Percentiles rank a stretch among this genome's conserved stretches.
Conservation (phyloP, 441 rosid species). For the Erysimum cheiri region DNA sequence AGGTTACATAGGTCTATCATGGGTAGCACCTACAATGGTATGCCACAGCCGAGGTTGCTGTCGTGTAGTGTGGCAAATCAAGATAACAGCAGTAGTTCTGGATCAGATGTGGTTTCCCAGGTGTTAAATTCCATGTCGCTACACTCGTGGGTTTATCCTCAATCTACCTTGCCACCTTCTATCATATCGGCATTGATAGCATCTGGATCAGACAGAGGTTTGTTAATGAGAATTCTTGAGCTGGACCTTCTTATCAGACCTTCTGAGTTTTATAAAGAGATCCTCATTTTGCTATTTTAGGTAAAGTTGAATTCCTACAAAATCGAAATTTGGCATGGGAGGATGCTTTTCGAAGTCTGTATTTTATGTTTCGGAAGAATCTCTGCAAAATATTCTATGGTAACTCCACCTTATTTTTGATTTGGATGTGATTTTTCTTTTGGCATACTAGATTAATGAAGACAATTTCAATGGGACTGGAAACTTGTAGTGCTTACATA, state of each 20-base stretch:
- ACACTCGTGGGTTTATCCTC: constrained; percentile 96
- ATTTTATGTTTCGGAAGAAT: constrained; percentile 80
- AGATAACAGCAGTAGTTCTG: constrained; percentile 45
- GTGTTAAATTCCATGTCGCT: constrained; percentile 59
- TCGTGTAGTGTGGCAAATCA: constrained; percentile 48
- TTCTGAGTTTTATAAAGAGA: constrained; percentile 29
- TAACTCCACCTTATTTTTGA: constrained; percentile 43
- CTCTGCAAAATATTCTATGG: constrained; percentile 80
- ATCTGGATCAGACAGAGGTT: constrained; percentile 72
- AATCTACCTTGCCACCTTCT: constrained; percentile 81
- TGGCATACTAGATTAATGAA: constrained; percentile 1
- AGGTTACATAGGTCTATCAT: constrained; percentile 78
- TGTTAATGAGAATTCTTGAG: constrained; percentile 40
- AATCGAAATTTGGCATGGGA: constrained; percentile 80
- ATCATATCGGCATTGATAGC: constrained; percentile 63
- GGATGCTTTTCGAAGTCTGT: constrained; percentile 93
- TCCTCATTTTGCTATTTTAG: constrained; percentile 48
- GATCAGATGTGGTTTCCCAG: constrained; percentile 49
- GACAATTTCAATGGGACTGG: constrained; percentile 15
- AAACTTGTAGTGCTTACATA: constrained; percentile 21
- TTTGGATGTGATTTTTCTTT: constrained; percentile 15
- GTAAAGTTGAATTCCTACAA: constrained; percentile 70
- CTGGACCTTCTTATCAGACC: constrained; percentile 24
- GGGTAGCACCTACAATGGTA: constrained; percentile 56
- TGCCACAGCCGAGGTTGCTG: constrained; percentile 51